Base-by-base conservation (phyloP, 345 rosid genomes). In the Barbarea vulgaris region DNA sequence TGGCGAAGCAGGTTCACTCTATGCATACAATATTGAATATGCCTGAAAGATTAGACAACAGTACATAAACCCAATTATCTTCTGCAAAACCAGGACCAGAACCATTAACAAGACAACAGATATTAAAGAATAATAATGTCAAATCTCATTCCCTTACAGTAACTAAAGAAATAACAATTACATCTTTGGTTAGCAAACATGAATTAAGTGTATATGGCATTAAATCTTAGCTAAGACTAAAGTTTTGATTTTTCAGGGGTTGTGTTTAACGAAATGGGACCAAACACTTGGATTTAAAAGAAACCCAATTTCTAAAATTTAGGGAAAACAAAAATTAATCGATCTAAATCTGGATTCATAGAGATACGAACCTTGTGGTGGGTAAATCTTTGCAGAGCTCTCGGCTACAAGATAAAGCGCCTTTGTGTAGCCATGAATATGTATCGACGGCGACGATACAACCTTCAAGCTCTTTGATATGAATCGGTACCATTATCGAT, bases 21-120 rank as follows among this genome's bases (percentile, higher is more conserved):
- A 69, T 87, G 94, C 98, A 95, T 89, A 83, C 99, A 95, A 33
- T 92, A 95, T 14, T 87, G 90, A 34, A 95, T 85, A 83, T 90
- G 97, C 93, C 99, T 95, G 73, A 30, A 67, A 78, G 24, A 83
- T 25, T 64, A 80, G 9, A 73, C 34, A 76, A 51, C 34, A 70
- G 47, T 11, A 73, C 22, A 41, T 11, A 73, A 28, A 50, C 51
- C 47, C 47, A 50, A 19, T 75, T 55, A 74, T 42, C 51, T 55
- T 64, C 41, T 4, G 21, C 52, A 68, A 48, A 44, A 52, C 64
- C 50, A 79, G 48, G 57, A 58, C 68, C 66, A 76, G 30, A 41
- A 78, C 30, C 9, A 65, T 52, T 19, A 65, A 27, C 62, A 58
- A 27, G 55, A 60, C n/a, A 67, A 51, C 14, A 67, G 9, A 62